Evolutionary conservation across 1,284 basidiomycete species (phyloP), one percentile per base, ranked within the genome.

Genomic region (Kwoniella shivajii): DNA sequence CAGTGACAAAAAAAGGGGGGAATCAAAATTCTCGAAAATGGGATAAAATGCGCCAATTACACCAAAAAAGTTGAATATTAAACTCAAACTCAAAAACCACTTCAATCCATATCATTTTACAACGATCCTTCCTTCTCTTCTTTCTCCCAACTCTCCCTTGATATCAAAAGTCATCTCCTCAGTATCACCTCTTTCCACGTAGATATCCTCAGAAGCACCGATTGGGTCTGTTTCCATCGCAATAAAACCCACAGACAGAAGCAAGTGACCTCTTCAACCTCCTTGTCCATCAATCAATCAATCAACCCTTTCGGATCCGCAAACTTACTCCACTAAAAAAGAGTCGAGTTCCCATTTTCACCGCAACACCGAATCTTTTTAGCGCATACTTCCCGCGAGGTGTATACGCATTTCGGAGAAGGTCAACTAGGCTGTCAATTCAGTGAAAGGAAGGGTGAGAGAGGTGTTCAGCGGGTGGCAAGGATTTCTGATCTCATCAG

Each of bases 381-480:
- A 16, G 26, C 18, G 33, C 45, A 47, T 33, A 47, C 45, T n/a
- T 24, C 11, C 18, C 45, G 26, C 30, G 45, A 47, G 45, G 45
- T 36, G 30, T 36, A 33, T 36, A 20, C 14, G n/a, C 10, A 22
- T 20, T n/a, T 30, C 9, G 31, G 31, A 34, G 29, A 30, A 22
- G 26, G n/a, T n/a, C n/a, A n/a, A n/a, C n/a, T n/a, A n/a, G n/a
- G 16, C 9, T 33, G n/a, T 10, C 9, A 16, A 27, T 24, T 36
- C 36, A 22, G 36, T 18, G 53, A 54, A 54, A 54, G 53, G 53
- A 55, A 55, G 46, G 53, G 39, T 24, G 45, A 31, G 47, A 30
- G 46, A 55, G 46, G 46, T 45, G 45, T 33, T 26, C 34, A 36
- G 45, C 24, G 53, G 53, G 53, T 55, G 53, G 53, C 53, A 49